A percentile compares a stretch with the other conserved stretches of the same genome.
Evolutionary conservation across 2,329 filamentous ascomycete genomes (phyloP).

Genomic region (Claviceps sp.): DNA sequence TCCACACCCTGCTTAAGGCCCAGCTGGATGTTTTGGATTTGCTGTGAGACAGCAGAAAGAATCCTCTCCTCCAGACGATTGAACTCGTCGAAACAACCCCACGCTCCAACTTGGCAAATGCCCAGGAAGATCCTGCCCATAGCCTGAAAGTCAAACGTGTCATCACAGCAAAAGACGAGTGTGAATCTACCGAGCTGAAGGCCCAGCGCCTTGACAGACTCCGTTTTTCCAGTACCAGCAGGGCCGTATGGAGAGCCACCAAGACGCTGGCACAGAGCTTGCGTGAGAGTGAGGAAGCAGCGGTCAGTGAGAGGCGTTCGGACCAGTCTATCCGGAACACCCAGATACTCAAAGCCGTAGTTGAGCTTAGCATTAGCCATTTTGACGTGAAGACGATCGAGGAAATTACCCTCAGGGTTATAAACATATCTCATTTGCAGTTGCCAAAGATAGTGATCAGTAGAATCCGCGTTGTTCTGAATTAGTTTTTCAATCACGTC

Average conservation of each 20-base stretch:
- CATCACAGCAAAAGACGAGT: conserved; percentile 97
- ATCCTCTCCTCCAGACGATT: conserved; percentile 98
- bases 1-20: conserved; percentile 75
- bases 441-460: conserved; percentile 82
- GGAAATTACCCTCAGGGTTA: conserved; percentile 61
- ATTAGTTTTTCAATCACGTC: conserved; percentile 84
- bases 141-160: conserved; percentile 98
- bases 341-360: conserved; percentile 97
- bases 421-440: conserved; percentile 97
- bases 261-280: conserved; percentile 85
- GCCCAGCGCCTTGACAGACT: conserved; percentile 96
- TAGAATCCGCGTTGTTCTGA: conserved; percentile 56
- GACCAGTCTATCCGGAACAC: conserved; percentile 90
- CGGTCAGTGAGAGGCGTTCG: conserved; percentile 93
- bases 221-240: conserved; percentile 95
- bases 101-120: conserved; percentile 97
- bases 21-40: conserved; percentile 98
- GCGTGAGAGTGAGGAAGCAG: conserved; percentile 94
- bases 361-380: conserved; percentile 94
- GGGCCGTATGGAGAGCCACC: conserved; percentile 96
- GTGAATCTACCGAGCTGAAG: conserved; percentile 95
- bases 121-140: conserved; percentile 99
- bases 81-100: conserved; percentile 99
- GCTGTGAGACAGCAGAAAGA: conserved; percentile 92
- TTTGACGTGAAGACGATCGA: conserved; percentile 74